Percentiles rank a stretch among this genome's conserved stretches.
phyloP scores from a whole-genome alignment of 768 basidiomycete species.

The Rhodotorula diobovata region DNA sequence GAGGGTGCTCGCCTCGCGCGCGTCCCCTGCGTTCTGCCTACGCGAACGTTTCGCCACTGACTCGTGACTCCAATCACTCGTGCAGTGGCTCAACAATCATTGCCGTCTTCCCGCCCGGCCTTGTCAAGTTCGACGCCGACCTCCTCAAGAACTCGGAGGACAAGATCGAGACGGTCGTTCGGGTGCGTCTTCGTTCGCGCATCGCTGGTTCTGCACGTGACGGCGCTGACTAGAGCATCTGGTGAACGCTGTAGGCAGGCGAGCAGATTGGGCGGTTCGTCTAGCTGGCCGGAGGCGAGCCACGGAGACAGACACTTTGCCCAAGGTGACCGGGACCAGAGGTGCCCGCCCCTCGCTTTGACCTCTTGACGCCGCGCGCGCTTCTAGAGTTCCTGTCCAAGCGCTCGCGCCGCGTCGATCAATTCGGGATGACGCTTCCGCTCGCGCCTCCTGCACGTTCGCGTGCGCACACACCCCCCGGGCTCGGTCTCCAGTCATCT shows the following conservation, averaged over 20 bases:
- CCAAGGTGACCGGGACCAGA: no score
- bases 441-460: no score
- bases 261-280: conserved; percentile 17
- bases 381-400: no score
- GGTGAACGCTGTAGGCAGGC: background rate
- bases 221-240: background rate
- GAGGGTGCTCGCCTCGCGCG: no score
- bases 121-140: conserved; percentile 87
- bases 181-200: background rate
- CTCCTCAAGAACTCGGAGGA: conserved; percentile 74
- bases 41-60: background rate
- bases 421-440: no score
- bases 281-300: background rate
- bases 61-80: conserved; percentile 48
- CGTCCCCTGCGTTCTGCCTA: no score
- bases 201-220: background rate
- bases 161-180: conserved; percentile 52
- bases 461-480: no score
- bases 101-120: conserved; percentile 76
- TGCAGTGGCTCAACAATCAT: conserved; percentile 71
- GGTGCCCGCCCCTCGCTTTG: no score
- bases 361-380: no score
- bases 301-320: no score
- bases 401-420: background rate
- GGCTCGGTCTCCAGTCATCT: no score